Percentiles rank a stretch among this genome's conserved stretches.
Evolutionary conservation across 495 filamentous ascomycete species (phyloP).

Genomic region (Penicillium lividum): DNA sequence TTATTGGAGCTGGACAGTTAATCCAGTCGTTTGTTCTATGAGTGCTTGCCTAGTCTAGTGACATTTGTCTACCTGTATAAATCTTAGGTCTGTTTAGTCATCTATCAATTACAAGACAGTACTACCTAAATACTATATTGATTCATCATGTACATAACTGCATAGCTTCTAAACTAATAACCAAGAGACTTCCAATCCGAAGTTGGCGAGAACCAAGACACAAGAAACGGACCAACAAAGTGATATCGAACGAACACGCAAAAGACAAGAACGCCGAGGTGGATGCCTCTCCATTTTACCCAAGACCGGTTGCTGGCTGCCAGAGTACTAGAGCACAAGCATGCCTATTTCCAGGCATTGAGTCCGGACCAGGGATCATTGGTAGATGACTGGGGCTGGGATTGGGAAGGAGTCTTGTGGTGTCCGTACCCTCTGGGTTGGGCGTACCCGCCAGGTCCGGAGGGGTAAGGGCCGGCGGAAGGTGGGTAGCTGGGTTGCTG

Average conservation of each 20-base stretch:
- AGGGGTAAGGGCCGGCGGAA: conserved; percentile 52
- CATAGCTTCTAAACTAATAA: conserved; percentile 11
- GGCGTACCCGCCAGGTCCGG: conserved; percentile 61
- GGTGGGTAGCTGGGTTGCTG: conserved; percentile 73
- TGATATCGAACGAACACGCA: conserved; percentile 13
- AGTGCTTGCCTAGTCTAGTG: too few species aligned
- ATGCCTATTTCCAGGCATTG: conserved; percentile 74
- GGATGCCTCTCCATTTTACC: conserved; percentile 14
- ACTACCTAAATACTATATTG: conserved; percentile 9
- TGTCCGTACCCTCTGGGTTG: conserved; percentile 46
- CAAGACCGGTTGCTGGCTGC: not conserved
- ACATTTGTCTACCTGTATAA: not conserved
- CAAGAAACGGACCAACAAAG: conserved; percentile 5
- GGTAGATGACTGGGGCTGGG: conserved; percentile 37
- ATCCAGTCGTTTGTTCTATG: not conserved
- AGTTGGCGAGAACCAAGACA: conserved; percentile 5
- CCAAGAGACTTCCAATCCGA: conserved; percentile 4
- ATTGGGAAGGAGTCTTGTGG: conserved; percentile 44
- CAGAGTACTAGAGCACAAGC: not conserved
- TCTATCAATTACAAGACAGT: not conserved
- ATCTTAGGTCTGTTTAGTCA: not conserved
- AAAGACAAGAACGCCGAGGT: conserved; percentile 16
- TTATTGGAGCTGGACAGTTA: not conserved
- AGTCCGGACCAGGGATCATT: conserved; percentile 84
- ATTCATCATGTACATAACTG: conserved; percentile 15